Base-by-base conservation (phyloP, 331 rosid species). In the Rhamnella rubrinervis region DNA sequence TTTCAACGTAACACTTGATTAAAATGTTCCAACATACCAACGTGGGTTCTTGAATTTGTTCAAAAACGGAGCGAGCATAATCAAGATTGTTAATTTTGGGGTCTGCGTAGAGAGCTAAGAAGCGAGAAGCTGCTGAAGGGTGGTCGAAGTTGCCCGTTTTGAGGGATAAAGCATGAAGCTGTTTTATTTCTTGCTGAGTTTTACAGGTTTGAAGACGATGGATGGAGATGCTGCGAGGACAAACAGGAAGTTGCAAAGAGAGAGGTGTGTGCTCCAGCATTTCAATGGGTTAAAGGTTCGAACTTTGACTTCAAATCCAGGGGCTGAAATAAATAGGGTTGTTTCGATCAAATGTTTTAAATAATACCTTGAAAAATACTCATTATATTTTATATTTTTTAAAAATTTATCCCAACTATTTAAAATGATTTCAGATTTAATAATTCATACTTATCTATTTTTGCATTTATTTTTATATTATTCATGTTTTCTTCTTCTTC, bases 21-120 rank as follows among this genome's bases (percentile, higher is more conserved):
- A 85, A 71, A 19, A 85, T 6, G 70, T 82, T 87, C 83, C 81
- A 85, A 18, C 82, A 80, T 44, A 85, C 46, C 57, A 85, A 47
- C 49, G 65, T 51, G 62, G 88, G 86, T 50, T 47, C 20, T 2
- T 18, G 72, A 37, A 87, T 73, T 57, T 51, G 57, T 50, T 74
- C 63, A 59, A 85, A 85, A 41, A 85, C 64, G 71, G 82, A 75
- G 19, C 64, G 83, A n/a, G 83, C 88, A 69, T 76, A 80, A 7
- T 67, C 58, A n/a, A 87, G 83, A 59, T 80, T 52, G 77, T 82
- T 82, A 78, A 78, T 68, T 63, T 70, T 59, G 78, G 86, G 86
- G 66, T 71, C 41, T 10, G 83, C 76, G 75, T 85, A 85, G 63
- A 85, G 88, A 31, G 82, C 55, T 5, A 87, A 61, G 69, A 87